Evolutionary conservation across 75 land plant genomes (phyloP).

Genomic region (Pinus albicaulis): DNA sequence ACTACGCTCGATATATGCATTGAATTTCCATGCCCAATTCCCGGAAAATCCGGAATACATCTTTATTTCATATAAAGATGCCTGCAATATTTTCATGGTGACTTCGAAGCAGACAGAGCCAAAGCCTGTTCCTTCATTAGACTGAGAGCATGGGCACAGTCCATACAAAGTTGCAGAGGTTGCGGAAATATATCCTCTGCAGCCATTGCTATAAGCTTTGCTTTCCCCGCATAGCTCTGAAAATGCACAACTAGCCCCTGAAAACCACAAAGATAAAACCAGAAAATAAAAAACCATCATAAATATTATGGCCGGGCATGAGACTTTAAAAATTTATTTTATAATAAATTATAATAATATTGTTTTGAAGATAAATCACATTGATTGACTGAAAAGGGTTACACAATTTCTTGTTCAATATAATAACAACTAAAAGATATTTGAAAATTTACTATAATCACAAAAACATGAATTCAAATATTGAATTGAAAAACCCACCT

Average conservation of each 20-base stretch:
- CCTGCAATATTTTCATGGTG: no score
- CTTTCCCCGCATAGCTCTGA: constrained; percentile 13
- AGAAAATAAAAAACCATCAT: background rate
- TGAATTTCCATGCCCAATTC: no score
- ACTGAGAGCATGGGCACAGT: constrained; percentile 6
- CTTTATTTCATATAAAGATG: no score
- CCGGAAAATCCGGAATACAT: no score
- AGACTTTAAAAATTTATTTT: background rate
- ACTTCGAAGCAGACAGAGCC: no score
- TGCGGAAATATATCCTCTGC: background rate
- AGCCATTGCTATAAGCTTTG: background rate
- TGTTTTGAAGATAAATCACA: no score
- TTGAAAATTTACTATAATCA: no score
- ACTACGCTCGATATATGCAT: no score
- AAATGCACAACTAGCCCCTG: background rate
- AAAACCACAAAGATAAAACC: background rate
- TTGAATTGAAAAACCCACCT: constrained; percentile 39
- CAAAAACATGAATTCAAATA: no score
- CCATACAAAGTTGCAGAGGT: background rate
- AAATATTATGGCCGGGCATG: background rate
- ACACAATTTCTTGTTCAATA: no score
- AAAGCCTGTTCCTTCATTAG: background rate
- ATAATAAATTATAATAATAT: background rate
- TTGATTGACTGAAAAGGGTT: no score
- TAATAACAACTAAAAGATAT: no score